A percentile compares a stretch with the other conserved stretches of the same genome.
Evolutionary conservation across 225 moss, liverwort and hornwort species (phyloP).

Genomic region (Pseudisothecium myosuroides): DNA sequence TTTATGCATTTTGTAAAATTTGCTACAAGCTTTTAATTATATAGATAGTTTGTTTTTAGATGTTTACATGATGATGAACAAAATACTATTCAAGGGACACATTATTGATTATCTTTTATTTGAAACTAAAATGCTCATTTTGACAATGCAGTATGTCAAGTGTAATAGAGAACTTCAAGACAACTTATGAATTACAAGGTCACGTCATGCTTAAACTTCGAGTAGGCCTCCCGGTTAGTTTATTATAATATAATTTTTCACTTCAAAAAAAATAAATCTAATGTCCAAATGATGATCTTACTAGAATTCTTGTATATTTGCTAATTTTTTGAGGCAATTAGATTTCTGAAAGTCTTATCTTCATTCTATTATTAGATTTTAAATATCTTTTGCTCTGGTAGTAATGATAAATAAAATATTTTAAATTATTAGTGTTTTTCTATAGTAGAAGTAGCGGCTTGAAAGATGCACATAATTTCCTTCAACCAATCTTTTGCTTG

Average conservation of each 20-base stretch:
- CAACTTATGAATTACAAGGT: constrained; percentile 42
- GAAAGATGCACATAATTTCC: neutral
- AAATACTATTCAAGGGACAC: neutral
- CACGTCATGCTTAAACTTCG: constrained; percentile 60
- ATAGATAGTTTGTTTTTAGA: neutral
- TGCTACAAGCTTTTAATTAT: neutral
- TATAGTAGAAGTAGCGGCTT: neutral
- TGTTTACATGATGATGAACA: neutral
- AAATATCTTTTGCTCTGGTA: neutral
- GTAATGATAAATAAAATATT: neutral
- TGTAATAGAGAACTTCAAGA: constrained; percentile 58
- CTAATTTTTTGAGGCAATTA: neutral
- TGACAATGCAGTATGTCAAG: constrained; percentile 43
- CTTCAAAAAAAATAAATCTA: neutral
- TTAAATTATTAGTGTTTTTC: neutral
- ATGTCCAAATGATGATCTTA: neutral
- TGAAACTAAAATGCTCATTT: neutral
- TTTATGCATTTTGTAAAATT: neutral
- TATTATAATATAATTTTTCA: neutral
- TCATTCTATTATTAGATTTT: neutral
- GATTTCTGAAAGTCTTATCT: neutral
- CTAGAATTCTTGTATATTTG: neutral
- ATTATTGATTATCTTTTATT: neutral
- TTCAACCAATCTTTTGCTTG: neutral
- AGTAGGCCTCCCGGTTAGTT: constrained; percentile 68